phyloP scores from a whole-genome alignment of 2,329 filamentous ascomycete genomes.

The Aspergillus sp. region DNA sequence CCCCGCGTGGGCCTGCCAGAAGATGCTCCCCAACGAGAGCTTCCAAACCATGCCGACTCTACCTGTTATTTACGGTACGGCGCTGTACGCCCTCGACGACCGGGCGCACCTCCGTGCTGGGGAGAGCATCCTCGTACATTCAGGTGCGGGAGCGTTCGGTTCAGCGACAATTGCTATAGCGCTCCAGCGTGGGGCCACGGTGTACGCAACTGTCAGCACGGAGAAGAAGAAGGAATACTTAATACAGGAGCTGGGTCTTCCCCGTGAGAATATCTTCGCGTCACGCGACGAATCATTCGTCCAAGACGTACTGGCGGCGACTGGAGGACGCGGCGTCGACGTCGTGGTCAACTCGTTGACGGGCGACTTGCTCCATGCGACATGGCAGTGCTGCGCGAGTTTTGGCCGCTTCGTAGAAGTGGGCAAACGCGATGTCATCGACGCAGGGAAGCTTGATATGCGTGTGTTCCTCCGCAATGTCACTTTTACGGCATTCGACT shows the following conservation, averaged over 20 bases:
- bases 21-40: neutral
- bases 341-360: constrained; percentile 14
- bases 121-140: constrained; percentile 9
- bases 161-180: constrained; percentile 3
- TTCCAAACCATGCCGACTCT: neutral
- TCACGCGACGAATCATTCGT: neutral
- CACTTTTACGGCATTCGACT: constrained; percentile 5
- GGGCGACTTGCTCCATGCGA: constrained; percentile 13
- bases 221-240: constrained; percentile 9
- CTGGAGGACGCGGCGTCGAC: constrained; percentile 1
- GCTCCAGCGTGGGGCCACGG: constrained; percentile 6
- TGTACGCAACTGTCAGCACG: constrained; percentile 8
- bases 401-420: constrained; percentile 13
- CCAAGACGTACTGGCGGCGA: neutral
- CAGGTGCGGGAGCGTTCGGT: constrained; percentile 6
- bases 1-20: neutral
- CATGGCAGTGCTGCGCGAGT: constrained; percentile 14
- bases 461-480: constrained; percentile 4
- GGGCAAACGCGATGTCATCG: constrained; percentile 7
- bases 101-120: constrained; percentile 7
- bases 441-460: constrained; percentile 4
- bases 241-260: constrained; percentile 9
- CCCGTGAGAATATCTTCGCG: constrained; percentile 5
- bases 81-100: constrained; percentile 7
- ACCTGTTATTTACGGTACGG: constrained; percentile 5